Base-by-base conservation (phyloP, 2,329 filamentous ascomycete genomes). In the Xylariales sp. region DNA sequence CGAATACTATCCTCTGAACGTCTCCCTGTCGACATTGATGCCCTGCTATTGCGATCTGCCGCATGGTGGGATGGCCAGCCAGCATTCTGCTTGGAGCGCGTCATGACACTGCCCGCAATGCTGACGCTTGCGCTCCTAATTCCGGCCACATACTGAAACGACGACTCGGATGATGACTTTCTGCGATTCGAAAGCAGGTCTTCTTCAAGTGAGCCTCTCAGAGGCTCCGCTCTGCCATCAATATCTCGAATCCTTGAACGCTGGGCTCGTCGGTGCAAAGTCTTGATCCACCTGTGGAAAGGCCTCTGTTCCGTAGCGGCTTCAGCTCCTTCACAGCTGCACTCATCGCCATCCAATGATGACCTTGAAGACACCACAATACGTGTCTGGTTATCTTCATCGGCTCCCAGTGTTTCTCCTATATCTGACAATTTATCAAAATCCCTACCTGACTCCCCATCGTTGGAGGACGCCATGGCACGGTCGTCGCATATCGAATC, bases 81-180 rank as follows among this genome's bases (percentile, higher is more conserved):
- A 7, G 66, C 70, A 37, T 69, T 69, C 43, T 61, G 68, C 42
- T 73, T 72, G 10, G 82, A 83, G 37, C 76, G 74, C 21, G 78
- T 76, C 32, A 78, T 68, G 42, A 84, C 69, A 60, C 86, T 94
- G 48, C 83, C 88, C 33, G 81, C 76, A 42, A 90, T 67, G 42
- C 88, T 95, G 43, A 88, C 72, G 42, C 84, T 90, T 37, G 86
- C 85, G 45, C 88, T 93, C 56, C 84, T 88, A 49, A 94, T 75
- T 13, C 79, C 83, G n/a, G 82, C 79, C 27, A 96, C 78, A 53
- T 90, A 89, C 2, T 77, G 84, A 42, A 87, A 80, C 0, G 89
- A 94, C 6, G 85, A 88, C 2, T 75, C 74, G 11, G 86, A 86
- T 3, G 83, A 85, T 6, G 77, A 79, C 39, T 78, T 73, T 41